Evolutionary conservation across 129 eudicot genomes (phyloP).

Genomic region (Lactuca saligna): DNA sequence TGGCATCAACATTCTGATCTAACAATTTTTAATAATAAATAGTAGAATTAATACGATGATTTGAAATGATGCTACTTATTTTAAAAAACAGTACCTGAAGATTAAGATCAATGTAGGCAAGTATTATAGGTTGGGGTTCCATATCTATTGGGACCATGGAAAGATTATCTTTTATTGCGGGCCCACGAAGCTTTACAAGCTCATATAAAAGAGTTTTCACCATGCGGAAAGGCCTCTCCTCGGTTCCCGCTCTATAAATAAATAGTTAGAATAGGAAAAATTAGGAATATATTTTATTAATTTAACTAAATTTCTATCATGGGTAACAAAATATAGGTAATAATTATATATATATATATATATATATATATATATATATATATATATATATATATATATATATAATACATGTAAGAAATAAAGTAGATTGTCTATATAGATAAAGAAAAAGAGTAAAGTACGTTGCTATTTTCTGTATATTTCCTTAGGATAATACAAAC

Average conservation of each 20-base stretch:
- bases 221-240: conserved; percentile 98
- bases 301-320: not conserved
- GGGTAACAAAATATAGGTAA: not conserved
- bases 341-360: too few relatives aligned
- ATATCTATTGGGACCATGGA: conserved; percentile 96
- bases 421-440: not conserved
- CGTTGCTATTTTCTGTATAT: not conserved
- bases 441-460: not conserved
- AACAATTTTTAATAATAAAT: not conserved
- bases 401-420: too few relatives aligned
- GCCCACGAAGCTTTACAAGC: conserved; percentile 95
- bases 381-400: too few relatives aligned
- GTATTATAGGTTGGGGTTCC: conserved; percentile 96
- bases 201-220: conserved; percentile 97
- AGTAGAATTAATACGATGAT: not conserved
- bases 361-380: too few relatives aligned
- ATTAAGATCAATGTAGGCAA: conserved; percentile 96
- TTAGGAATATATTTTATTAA: not conserved
- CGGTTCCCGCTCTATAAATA: conserved; percentile 87
- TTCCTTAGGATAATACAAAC: conserved; percentile 30
- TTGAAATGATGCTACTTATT: not conserved
- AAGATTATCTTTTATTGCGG: conserved; percentile 95
- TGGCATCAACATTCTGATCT: conserved; percentile 93
- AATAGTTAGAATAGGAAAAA: not conserved
- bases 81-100: conserved; percentile 68